phyloP scores from a whole-genome alignment of 1,284 basidiomycete genomes.

The Malassezia nana region DNA sequence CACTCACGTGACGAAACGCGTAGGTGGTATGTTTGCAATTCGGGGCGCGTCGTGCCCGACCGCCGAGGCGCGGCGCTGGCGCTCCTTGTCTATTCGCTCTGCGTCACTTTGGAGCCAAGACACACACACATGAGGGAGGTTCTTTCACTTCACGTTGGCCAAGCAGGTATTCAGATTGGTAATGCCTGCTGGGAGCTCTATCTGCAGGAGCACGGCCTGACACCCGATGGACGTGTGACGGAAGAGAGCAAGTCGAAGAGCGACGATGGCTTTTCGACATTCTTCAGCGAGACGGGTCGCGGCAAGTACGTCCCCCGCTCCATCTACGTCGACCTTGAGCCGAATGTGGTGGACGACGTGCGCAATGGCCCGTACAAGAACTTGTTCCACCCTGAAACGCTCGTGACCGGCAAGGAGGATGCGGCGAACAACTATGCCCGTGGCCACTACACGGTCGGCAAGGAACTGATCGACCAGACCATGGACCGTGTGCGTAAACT shows the following conservation, averaged over 20 bases:
- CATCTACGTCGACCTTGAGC: constrained; percentile 89
- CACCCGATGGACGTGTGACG: constrained; percentile 45
- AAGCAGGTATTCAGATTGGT: constrained; percentile 74
- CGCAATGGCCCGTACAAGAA: constrained; percentile 85
- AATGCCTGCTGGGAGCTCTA: constrained; percentile 71
- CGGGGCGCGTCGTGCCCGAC: background rate
- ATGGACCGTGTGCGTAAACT: constrained; percentile 93
- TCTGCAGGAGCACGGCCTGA: constrained; percentile 90
- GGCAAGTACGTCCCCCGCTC: constrained; percentile 86
- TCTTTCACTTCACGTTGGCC: constrained; percentile 86
- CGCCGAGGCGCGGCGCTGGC: background rate
- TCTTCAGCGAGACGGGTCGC: constrained; percentile 52
- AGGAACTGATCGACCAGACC: constrained; percentile 68
- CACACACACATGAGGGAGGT: constrained; percentile 53
- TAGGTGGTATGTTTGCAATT: constrained; percentile 7
- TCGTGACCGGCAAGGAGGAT: constrained; percentile 98
- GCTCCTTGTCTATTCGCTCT: constrained; percentile 27
- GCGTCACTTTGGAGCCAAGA: constrained; percentile 39
- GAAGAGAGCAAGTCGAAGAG: constrained; percentile 62
- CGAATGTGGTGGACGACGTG: constrained; percentile 91
- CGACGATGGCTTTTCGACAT: constrained; percentile 91
- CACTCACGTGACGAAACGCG: constrained; percentile 14
- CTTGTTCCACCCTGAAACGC: constrained; percentile 97
- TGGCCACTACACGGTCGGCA: constrained; percentile 81
- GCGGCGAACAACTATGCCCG: constrained; percentile 90